These are phyloP conservation scores for Stereum hirsutum DNA, from an alignment of 1,284 basidiomycete genomes.

Conservation along the genomic window DNA sequence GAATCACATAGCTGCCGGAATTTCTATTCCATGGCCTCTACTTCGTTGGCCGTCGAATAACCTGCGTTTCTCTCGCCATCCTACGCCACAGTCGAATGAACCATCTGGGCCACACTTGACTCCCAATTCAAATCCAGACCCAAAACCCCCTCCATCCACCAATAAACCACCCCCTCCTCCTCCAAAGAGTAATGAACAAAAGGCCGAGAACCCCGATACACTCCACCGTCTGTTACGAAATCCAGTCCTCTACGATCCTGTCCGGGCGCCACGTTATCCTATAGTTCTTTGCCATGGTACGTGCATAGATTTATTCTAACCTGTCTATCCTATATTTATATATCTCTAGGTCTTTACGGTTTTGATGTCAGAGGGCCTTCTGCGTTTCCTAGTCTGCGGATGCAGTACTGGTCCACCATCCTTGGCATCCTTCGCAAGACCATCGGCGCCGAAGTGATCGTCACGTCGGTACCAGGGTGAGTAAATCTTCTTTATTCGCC, in stretches of 20 bases:
- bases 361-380: conserved; percentile 82
- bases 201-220: conserved; percentile 26
- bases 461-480: conserved; percentile 91
- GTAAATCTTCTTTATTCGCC: conserved; percentile 17
- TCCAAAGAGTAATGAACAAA: conserved; percentile 8
- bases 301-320: conserved; percentile 17
- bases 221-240: conserved; percentile 71
- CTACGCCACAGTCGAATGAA: too few relatives aligned
- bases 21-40: background rate
- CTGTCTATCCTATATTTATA: background rate
- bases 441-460: conserved; percentile 87
- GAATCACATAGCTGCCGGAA: background rate
- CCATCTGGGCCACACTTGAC: too few relatives aligned
- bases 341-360: conserved; percentile 76
- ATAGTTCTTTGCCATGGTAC: conserved; percentile 93
- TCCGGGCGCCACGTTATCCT: conserved; percentile 77
- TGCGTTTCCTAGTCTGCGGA: conserved; percentile 69
- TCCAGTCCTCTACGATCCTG: conserved; percentile 65
- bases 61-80: too few relatives aligned
- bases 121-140: too few relatives aligned
- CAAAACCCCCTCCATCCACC: too few relatives aligned
- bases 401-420: conserved; percentile 95
- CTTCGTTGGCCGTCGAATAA: too few relatives aligned
- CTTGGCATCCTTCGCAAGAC: conserved; percentile 76
- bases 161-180: background rate